Evolutionary conservation across 2,329 filamentous ascomycete genomes (phyloP), one percentile per base, ranked within the genome.

Genomic region (Colletotrichum shisoi): DNA sequence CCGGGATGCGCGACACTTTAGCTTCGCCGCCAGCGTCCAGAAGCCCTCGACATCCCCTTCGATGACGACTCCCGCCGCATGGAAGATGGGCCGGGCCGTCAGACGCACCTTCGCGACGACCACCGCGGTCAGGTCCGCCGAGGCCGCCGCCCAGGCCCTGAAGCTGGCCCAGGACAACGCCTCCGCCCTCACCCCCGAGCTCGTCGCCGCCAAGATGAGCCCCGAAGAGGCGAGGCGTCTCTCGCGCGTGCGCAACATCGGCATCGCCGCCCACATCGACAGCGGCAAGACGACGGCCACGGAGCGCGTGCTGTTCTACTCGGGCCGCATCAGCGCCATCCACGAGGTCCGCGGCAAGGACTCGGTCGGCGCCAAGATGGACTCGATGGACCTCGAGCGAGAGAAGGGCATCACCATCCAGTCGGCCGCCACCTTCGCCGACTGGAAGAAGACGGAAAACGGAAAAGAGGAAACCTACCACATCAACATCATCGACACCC

Each of bases 371-470:
- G 95, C 95, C 69, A 99, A 99, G 84, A 99, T 99, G 95, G 95
- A 99, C 83, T 97, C 94, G 31, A 99, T 99, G 95, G 95, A 99
- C 73, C 84, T 99, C 72, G 95, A 99, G 82, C 87, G 95, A 79
- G 95, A 98, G 79, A 97, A 97, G 83, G 95, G 95, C 74, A 99
- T 99, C 78, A 99, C 95, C 65, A 99, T 99, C 75, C 94, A 99
- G 79, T 98, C 94, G 72, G 95, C 95, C 12, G 95, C 95, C 27
- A 99, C 95, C 0, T 99, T 97, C 79, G 96, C 93, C 79, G 94
- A 99, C 80, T 99, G 95, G 95, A 82, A 91, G 71, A 97, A 96
- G 83, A 89, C 87, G 79, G 89, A 92, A 74, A 82, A 94, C 71
- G 91, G 91, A 71, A 87, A 91, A 76, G 93, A 97, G 59, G 89